A percentile compares a stretch with the other conserved stretches of the same genome.
phyloP scores from a whole-genome alignment of 345 rosid species.

The Hypericum perforatum region DNA sequence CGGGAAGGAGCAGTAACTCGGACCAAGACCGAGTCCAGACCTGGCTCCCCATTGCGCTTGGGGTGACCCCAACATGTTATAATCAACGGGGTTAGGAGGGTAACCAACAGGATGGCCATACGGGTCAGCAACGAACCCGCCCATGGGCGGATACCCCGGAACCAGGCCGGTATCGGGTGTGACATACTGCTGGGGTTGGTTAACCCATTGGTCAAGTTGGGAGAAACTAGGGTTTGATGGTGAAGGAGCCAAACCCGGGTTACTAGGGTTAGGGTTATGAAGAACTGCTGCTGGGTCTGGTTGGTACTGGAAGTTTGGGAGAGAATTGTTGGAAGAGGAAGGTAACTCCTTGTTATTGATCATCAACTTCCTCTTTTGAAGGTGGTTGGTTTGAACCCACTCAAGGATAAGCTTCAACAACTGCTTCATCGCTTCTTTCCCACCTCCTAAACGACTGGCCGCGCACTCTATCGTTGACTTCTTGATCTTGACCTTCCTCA shows the following conservation, averaged over 20 bases:
- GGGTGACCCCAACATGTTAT: constrained; percentile 34
- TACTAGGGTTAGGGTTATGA: too few relatives aligned
- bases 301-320: constrained; percentile 14
- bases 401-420: constrained; percentile 84
- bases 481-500: constrained; percentile 82
- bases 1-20: constrained; percentile 21
- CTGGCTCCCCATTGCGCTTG: constrained; percentile 43
- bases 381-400: constrained; percentile 93
- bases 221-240: constrained; percentile 18
- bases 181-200: constrained; percentile 23
- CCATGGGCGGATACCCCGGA: constrained; percentile 26
- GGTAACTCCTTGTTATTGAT: background rate
- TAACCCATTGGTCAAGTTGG: constrained; percentile 35
- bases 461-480: constrained; percentile 89
- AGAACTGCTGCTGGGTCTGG: too few relatives aligned
- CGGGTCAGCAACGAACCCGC: constrained; percentile 34
- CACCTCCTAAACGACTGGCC: constrained; percentile 82
- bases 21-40: constrained; percentile 5
- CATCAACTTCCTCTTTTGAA: constrained; percentile 39
- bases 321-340: too few relatives aligned
- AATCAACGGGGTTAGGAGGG: constrained; percentile 19
- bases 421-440: constrained; percentile 86
- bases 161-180: constrained; percentile 22
- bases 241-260: too few relatives aligned
- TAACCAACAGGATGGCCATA: constrained; percentile 18